Conservation (phyloP, 306 rosid genomes). For the Phaseolus lunatus region DNA sequence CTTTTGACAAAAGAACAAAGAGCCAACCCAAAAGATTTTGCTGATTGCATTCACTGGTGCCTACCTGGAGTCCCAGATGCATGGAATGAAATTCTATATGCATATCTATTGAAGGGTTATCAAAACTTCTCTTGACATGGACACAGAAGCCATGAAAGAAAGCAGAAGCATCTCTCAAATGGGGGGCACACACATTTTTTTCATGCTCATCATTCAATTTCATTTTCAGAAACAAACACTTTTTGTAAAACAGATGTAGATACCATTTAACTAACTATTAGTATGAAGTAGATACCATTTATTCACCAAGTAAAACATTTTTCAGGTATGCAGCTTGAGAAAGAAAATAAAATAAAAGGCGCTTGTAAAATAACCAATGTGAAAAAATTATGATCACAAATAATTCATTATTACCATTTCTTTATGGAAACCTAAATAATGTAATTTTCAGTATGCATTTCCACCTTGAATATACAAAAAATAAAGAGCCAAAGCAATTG, state of each 20-base stretch:
- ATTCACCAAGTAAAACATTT: constrained; percentile 31
- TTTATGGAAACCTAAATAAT: constrained; percentile 19
- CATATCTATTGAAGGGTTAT: constrained; percentile 70
- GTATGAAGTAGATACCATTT: constrained; percentile 7
- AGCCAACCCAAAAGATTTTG: constrained; percentile 75
- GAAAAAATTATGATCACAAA: neutral
- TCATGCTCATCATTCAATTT: constrained; percentile 28
- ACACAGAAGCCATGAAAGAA: constrained; percentile 7
- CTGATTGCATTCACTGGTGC: constrained; percentile 96
- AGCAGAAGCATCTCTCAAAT: constrained; percentile 34
- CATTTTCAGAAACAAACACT: neutral
- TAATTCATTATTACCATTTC: constrained; percentile 33
- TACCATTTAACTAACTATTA: constrained; percentile 4
- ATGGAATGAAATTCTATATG: constrained; percentile 83
- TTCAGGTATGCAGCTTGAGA: constrained; percentile 22
- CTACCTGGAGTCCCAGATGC: constrained; percentile 95
- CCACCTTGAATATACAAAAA: constrained; percentile 25
- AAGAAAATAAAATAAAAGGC: neutral
- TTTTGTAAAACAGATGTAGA: constrained; percentile 26
- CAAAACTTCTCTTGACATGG: constrained; percentile 53
- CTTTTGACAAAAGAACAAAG: constrained; percentile 80
- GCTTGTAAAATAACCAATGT: neutral
- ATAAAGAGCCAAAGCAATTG: constrained; percentile 11
- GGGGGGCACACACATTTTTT: constrained; percentile 4
- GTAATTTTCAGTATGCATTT: constrained; percentile 25